Percentiles rank a stretch among this genome's conserved stretches.
These are phyloP conservation scores for Hemerocallis citrina DNA, from an alignment of 106 monocot genomes.

Conservation along the genomic window DNA sequence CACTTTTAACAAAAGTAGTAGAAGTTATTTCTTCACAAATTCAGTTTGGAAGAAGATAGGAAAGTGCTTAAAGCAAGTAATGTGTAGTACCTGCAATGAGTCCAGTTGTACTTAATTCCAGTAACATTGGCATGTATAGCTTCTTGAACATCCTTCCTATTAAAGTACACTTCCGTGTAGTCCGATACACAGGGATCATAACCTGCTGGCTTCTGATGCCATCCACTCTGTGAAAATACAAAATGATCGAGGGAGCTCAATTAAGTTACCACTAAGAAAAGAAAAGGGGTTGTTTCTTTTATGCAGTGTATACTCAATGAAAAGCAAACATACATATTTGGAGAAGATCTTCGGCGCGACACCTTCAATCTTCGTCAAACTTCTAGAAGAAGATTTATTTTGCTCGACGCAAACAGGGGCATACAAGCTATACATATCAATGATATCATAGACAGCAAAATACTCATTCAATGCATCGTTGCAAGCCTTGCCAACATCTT, in stretches of 20 bases:
- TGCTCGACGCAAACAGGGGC: constrained; percentile 32
- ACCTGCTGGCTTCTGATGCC: constrained; percentile 43
- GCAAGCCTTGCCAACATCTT: constrained; percentile 14
- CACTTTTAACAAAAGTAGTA: constrained; percentile 28
- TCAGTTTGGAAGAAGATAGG: constrained; percentile 16
- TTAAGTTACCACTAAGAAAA: no score
- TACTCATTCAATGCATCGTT: constrained; percentile 29
- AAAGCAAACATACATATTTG: constrained; percentile 37
- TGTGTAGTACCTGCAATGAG: constrained; percentile 42
- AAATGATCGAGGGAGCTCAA: no score
- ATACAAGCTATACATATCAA: constrained; percentile 94
- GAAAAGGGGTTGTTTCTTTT: no score
- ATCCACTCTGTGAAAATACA: constrained; percentile 30
- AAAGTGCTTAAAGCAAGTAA: constrained; percentile 23
- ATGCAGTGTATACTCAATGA: no score
- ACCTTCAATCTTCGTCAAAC: constrained; percentile 25
- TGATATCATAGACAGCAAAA: constrained; percentile 55
- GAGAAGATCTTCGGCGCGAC: constrained; percentile 39
- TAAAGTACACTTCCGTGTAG: constrained; percentile 15
- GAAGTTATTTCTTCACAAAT: constrained; percentile 42
- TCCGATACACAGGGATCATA: constrained; percentile 20
- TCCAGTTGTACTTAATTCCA: constrained; percentile 21
- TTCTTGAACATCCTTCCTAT: constrained; percentile 25
- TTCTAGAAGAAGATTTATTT: constrained; percentile 1
- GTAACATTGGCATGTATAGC: constrained; percentile 29